Evolutionary conservation across 768 basidiomycete species (phyloP), one percentile per base, ranked within the genome.

Genomic region (Tricholoma hemisulphureum): DNA sequence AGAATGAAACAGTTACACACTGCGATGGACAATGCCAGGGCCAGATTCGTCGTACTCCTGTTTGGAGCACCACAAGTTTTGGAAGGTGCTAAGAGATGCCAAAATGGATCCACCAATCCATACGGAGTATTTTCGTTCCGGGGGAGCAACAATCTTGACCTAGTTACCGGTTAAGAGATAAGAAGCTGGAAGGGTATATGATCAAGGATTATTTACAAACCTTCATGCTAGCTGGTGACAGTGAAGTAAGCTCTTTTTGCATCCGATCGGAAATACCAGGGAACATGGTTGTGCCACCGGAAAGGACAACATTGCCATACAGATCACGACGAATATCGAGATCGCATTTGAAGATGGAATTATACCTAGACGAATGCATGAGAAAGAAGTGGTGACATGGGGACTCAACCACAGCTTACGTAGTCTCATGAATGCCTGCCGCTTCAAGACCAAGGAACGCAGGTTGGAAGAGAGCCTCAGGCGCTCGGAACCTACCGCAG

Each of bases 261-360:
- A 96, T 92, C 67, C 94, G 89, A 75, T 96, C 94, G 65, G 93
- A 85, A 67, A 96, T 95, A 80, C 93, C 94, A 65, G 91, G 87
- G 89, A 94, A 95, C 93, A 95, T 95, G 69, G 92, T 94, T 61
- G 91, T 91, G 70, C 93, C 93, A 69, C 93, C 93, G 55, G 89
- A 91, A 59, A 93, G 82, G 56, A 93, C 91, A 61, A 93, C 85
- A 76, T 93, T 93, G 62, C 89, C 89, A 75, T 85, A 87, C 53
- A 86, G 74, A 60, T 86, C 85, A 69, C 90, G 89, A 76, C 90
- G 85, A 70, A 93, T 88, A 74, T 96, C 89, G 54, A 91, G 77
- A 74, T 93, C 91, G 69, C 91, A 90, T 78, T 89, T 88, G 81
- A 83, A 87, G 81, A 91, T 90, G 32, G 93, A 93, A 84, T 93